These are phyloP conservation scores for Phytophthora kernoviae DNA, from an alignment of 352 stramenopile species.

Conservation along the genomic window DNA sequence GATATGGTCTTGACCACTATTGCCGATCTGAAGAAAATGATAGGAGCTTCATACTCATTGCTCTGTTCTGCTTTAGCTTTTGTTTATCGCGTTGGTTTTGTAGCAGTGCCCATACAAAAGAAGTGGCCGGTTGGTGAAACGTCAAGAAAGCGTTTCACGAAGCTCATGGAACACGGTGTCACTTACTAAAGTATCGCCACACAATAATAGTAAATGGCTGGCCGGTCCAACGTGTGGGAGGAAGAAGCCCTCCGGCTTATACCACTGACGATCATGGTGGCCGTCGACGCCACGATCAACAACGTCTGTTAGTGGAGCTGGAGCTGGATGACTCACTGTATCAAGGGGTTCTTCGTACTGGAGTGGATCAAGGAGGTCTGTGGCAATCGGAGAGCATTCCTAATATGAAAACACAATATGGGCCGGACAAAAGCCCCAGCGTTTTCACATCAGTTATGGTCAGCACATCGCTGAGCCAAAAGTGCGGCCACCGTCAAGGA, in stretches of 20 bases:
- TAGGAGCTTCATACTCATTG: not conserved
- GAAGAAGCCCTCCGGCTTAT: conserved; percentile 3
- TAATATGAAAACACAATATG: conserved; percentile 3
- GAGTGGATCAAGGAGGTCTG: conserved; percentile 4
- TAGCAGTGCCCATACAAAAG: conserved; percentile 2
- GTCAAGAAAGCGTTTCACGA: conserved; percentile 17
- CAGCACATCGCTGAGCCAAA: conserved; percentile 15
- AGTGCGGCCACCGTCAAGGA: conserved; percentile 7
- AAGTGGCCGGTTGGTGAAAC: conserved; percentile 7
- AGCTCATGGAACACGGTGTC: not conserved
- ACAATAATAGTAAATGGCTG: conserved; percentile 28
- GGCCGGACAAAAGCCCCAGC: conserved; percentile 2
- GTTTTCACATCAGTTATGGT: conserved; percentile 14
- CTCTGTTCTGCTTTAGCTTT: conserved; percentile 2
- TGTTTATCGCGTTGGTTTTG: conserved; percentile 7
- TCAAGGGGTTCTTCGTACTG: conserved; percentile 15
- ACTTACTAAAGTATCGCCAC: conserved; percentile 24
- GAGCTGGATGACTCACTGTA: conserved; percentile 63
- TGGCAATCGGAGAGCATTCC: conserved; percentile 1
- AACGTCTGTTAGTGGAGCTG: conserved; percentile 65
- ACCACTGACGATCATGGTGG: conserved; percentile 16
- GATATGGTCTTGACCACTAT: conserved; percentile 9
- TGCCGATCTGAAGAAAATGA: not conserved
- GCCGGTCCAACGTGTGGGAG: conserved; percentile 12
- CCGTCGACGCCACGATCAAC: conserved; percentile 40